Base-by-base conservation (phyloP, 2,329 filamentous ascomycete genomes). In the Botryosphaeria dothidea region DNA sequence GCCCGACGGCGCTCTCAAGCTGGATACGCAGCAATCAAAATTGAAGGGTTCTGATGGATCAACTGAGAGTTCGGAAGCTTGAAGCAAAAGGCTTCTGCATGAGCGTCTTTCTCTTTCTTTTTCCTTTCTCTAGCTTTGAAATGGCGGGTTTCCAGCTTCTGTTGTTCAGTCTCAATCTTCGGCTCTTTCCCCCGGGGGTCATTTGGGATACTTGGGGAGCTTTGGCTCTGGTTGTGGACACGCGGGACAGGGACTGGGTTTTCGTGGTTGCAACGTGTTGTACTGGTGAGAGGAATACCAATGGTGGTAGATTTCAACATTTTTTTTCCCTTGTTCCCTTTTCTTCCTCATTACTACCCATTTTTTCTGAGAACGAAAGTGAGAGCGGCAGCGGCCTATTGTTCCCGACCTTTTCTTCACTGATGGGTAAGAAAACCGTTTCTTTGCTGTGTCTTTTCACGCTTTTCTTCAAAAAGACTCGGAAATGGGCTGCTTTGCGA, bases 111-210 rank as follows among this genome's bases (percentile, higher is more conserved):
- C 61, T 70, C 60, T 67, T 60, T 66, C 65, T 60, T 31, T 60
- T 46, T 23, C 25, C 41, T 46, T 60, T 19, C 23, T 43, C 21
- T 57, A 43, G 25, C 41, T 46, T 46, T n/a, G 15, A 60, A n/a
- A 62, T 64, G 66, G 66, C 66, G 65, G 68, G 67, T 66, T 51
- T 67, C 66, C 63, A 61, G 65, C 66, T 70, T 70, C 65, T 65
- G 57, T 69, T 61, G 67, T 58, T 57, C 54, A 58, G 62, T 58
- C 52, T 58, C 62, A 43, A 38, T 65, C 48, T 60, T 65, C 54
- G 46, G 52, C 45, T 58, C 63, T 58, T 65, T 60, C 29, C 54
- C 54, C 43, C 25, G 31, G 52, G 51, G 63, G 34, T 48, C 51
- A 38, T 57, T 64, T 63, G 36, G 49, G 62, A 57, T 54, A 64